A percentile compares a stretch with the other conserved stretches of the same genome.
Conservation (phyloP, 805 yeast species). For the Candida palmyrensis region DNA sequence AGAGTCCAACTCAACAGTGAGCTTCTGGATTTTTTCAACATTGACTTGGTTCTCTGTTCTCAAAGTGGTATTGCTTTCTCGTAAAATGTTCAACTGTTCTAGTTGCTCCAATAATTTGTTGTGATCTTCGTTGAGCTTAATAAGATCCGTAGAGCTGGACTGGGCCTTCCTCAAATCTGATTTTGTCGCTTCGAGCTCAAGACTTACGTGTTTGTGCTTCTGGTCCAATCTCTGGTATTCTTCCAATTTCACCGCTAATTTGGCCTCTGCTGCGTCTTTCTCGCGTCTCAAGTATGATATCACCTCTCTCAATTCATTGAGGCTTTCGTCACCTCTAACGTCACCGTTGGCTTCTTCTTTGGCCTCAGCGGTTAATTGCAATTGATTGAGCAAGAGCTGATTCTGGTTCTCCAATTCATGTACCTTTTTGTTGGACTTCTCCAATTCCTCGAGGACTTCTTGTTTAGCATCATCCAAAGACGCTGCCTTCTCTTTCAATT, state of each 20-base stretch:
- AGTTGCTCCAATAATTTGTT: conserved; percentile 46
- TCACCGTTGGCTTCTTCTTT: conserved; percentile 6
- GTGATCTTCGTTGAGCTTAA: conserved; percentile 37
- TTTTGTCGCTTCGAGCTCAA: conserved; percentile 50
- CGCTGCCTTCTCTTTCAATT: conserved; percentile 14
- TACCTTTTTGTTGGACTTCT: conserved; percentile 37
- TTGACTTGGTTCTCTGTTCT: conserved; percentile 42
- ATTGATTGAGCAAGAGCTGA: conserved; percentile 59
- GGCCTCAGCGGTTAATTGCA: conserved; percentile 37
- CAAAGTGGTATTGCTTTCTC: conserved; percentile 65
- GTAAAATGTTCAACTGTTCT: conserved; percentile 55
- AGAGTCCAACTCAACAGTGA: conserved; percentile 35
- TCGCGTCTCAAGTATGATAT: conserved; percentile 65
- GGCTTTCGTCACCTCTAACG: conserved; percentile 8
- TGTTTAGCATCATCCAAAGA: conserved; percentile 16
- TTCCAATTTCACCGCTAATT: conserved; percentile 31
- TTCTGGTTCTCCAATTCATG: conserved; percentile 66
- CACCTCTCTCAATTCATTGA: conserved; percentile 36
- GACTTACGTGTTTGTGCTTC: conserved; percentile 16
- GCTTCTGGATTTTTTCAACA: conserved; percentile 17
- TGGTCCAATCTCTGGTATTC: conserved; percentile 50
- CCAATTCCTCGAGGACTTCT: conserved; percentile 29
- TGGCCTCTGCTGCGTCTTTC: conserved; percentile 63
- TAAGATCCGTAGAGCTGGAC: conserved; percentile 15
- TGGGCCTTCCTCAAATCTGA: conserved; percentile 37